Base-by-base conservation (phyloP, 1,139 yeast genomes). In the Suhomyces bolitotheri region DNA sequence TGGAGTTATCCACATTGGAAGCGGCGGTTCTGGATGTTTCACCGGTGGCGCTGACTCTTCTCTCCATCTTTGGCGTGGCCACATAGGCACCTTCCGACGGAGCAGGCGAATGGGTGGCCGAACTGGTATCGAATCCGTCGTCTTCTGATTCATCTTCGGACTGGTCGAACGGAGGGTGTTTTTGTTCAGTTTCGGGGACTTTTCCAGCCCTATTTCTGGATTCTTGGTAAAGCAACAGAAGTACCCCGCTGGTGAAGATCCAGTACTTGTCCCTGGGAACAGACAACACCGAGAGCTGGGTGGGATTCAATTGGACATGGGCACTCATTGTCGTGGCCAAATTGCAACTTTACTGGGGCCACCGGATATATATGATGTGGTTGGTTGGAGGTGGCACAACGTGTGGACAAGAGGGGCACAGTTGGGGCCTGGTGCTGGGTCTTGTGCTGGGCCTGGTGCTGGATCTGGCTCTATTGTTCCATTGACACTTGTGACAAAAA, bases 261-360 rank as follows among this genome's bases (percentile, higher is more conserved):
- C 81, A 76, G 46, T 67, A 71, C 39, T 66, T 64, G 13, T 59
- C 59, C 40, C 80, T 53, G 1, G 76, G 75, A 16, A 76, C 64
- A 2, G 80, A 71, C 39, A 76, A 56, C 17, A 75, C 63, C 15
- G 76, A 63, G 24, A 76, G 58, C 32, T 57, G 53, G 3, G 74
- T 66, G 9, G 66, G 67, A 47, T 71, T 71, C 24, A 75, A 28
- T 13, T 34, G 40, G 20, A 42, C 39, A 21, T 42, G 44, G 13
- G 44, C 38, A 22, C 29, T 36, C 44, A 40, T 39, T 5, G 10
- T 24, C 7, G 7, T 13, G 12, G n/a, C n/a, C n/a, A n/a, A n/a
- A n/a, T n/a, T n/a, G n/a, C n/a, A n/a, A n/a, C n/a, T n/a, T n/a
- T n/a, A n/a, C n/a, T n/a, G n/a, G n/a, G n/a, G n/a, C n/a, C n/a